Evolutionary conservation across 2,329 filamentous ascomycete species (phyloP).

Genomic region (Fusarium sp.): DNA sequence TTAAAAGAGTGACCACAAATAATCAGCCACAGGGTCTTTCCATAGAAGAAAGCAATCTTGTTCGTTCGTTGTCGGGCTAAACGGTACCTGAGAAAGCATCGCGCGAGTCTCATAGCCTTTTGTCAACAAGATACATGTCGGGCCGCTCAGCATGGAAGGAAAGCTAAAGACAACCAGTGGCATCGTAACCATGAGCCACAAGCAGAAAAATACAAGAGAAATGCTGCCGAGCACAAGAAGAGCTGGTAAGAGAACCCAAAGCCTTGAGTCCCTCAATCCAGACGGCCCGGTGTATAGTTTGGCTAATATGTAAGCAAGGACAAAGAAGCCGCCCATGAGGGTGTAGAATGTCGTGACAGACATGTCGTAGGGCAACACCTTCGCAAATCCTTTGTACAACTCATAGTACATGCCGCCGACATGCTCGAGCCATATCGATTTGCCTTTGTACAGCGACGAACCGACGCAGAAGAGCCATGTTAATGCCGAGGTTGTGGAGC

Average conservation of each 20-base stretch:
- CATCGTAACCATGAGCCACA: not conserved
- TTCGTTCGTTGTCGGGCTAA: not conserved
- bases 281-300: too few species aligned
- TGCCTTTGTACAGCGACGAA: slow-evolving; percentile 12
- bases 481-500: not conserved
- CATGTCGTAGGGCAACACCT: accelerated
- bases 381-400: not conserved
- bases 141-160: slow-evolving; percentile 1
- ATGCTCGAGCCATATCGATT: not conserved
- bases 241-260: not conserved
- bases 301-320: accelerated
- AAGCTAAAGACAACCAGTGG: not conserved
- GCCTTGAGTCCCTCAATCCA: not conserved
- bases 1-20: slow-evolving; percentile 28
- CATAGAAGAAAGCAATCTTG: slow-evolving; percentile 14
- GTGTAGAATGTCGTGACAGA: not conserved
- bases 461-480: slow-evolving; percentile 1
- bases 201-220: not conserved
- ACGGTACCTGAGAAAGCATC: slow-evolving; percentile 14
- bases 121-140: not conserved
- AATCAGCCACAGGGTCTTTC: slow-evolving; percentile 22
- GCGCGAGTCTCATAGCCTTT: slow-evolving; percentile 5
- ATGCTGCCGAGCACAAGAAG: accelerated
- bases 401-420: not conserved
- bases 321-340: not conserved